Base-by-base conservation (phyloP, 2,329 filamentous ascomycete species). In the Penicillium rolfsii region DNA sequence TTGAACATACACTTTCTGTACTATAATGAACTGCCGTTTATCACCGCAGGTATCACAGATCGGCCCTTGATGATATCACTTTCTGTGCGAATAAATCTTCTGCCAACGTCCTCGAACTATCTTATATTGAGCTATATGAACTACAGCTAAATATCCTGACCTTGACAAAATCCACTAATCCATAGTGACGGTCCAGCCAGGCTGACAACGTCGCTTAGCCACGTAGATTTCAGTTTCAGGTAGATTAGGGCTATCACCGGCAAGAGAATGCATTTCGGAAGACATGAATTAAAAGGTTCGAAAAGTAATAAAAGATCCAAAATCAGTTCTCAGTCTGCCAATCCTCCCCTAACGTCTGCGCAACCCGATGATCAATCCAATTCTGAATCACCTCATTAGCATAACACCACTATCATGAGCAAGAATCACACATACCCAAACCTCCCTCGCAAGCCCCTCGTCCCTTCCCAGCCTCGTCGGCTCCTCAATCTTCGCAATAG, bases 401-500 rank as follows among this genome's bases (percentile, higher is more conserved):
- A 40, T n/a, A 5, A n/a, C 12, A 12, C 4, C 4, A 26, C n/a
- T 19, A 40, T 16, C 49, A n/a, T 12, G 11, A 48, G 7, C 45
- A 16, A 48, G 6, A 46, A 40, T 33, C 1, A 52, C 33, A 61
- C 56, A 58, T 58, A 68, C 71, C 75, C 76, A 79, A 48, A 78
- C 52, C 54, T 71, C 66, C 33, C 60, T 62, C 33, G 71, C 72
- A 35, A 79, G 57, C 40, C 71, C 62, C 60, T 66, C 66, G 64
- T 79, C 70, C 52, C 70, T 59, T 14, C 69, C 69, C 50, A 71
- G 57, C 24, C 48, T 45, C 46, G 69, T 74, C 12, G 69, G 67
- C 48, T 66, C 61, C 49, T 66, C 68, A 36, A 62, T 58, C n/a
- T 63, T 70, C 5, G 71, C 76, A 41, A 78, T 70, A 8, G 77